phyloP scores from a whole-genome alignment of 257 asterid species.

The Gentiana dahurica region DNA sequence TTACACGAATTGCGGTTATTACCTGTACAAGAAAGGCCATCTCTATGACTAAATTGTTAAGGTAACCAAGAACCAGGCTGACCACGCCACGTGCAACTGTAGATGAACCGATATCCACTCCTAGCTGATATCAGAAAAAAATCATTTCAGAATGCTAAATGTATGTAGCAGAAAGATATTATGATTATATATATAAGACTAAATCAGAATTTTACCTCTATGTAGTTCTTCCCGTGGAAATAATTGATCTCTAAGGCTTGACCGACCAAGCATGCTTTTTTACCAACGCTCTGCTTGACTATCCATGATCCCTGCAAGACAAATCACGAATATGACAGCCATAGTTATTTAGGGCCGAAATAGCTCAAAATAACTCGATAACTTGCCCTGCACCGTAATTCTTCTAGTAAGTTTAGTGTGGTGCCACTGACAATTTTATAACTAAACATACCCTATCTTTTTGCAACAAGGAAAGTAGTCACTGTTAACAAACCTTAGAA shows the following conservation, averaged over 20 bases:
- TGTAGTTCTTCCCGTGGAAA: conserved; percentile 78
- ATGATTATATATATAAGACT: background rate
- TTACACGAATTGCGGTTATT: background rate
- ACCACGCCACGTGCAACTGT: conserved; percentile 83
- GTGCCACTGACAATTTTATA: no score
- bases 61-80: conserved; percentile 85
- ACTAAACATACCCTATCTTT: no score
- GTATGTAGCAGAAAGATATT: background rate
- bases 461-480: no score
- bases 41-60: conserved; percentile 76
- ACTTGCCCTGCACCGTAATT: background rate
- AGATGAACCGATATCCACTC: conserved; percentile 74
- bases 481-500: conserved; percentile 52
- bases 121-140: conserved; percentile 43
- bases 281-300: conserved; percentile 92
- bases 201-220: conserved; percentile 53
- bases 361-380: background rate
- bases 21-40: conserved; percentile 96
- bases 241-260: conserved; percentile 77
- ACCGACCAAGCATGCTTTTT: conserved; percentile 79
- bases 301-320: conserved; percentile 91
- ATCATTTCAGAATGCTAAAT: background rate
- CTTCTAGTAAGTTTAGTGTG: no score
- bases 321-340: background rate
- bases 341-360: background rate